Evolutionary conservation across 305 asterid species (phyloP).

Genomic region (Withania somnifera): DNA sequence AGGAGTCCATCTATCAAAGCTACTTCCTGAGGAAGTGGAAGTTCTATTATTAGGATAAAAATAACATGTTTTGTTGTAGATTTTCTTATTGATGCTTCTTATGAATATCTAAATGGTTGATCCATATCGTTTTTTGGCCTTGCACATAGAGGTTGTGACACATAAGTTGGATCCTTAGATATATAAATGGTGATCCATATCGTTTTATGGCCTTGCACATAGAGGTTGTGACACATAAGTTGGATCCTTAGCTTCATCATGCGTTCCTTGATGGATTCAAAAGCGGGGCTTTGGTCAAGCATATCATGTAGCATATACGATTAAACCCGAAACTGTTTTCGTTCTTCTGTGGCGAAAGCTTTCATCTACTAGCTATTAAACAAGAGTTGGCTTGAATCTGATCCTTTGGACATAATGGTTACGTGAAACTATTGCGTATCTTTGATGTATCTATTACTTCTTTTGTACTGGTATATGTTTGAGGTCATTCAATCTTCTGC

Average conservation of each 20-base stretch:
- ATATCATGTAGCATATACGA: neutral
- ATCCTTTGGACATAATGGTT: neutral
- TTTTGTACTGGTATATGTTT: neutral
- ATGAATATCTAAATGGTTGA: neutral
- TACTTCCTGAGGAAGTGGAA: neutral
- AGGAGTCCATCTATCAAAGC: neutral
- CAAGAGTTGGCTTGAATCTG: neutral
- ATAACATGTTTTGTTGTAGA: neutral
- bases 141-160: neutral
- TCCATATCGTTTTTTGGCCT: neutral
- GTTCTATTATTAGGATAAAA: neutral
- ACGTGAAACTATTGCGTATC: neutral
- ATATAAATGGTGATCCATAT: neutral
- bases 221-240: neutral
- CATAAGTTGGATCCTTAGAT: neutral
- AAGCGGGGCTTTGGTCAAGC: neutral
- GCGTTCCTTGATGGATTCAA: neutral
- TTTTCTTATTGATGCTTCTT: neutral
- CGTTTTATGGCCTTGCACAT: neutral
- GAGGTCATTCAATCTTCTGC: neutral
- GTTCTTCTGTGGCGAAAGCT: neutral
- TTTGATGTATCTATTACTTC: neutral
- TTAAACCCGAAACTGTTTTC: neutral
- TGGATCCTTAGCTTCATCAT: neutral
- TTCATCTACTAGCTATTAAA: neutral